Evolutionary conservation across 805 yeast species (phyloP).

Genomic region (Danielia oregonensis): DNA sequence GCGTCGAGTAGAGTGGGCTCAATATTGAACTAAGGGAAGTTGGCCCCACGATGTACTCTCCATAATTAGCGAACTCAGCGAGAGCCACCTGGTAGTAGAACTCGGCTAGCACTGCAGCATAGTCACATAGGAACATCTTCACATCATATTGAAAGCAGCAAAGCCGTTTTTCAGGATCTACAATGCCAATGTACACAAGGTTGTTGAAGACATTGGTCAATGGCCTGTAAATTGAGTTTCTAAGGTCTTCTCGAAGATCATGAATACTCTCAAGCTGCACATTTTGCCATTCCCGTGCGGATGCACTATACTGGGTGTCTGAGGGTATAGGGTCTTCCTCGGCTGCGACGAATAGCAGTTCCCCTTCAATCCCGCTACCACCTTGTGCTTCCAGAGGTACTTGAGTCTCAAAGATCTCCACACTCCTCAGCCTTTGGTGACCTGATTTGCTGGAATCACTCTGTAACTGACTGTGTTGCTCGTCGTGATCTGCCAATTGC

Average conservation of each 20-base stretch:
- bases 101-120: constrained; percentile 62
- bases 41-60: constrained; percentile 35
- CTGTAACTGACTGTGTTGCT: no score
- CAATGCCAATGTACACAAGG: constrained; percentile 75
- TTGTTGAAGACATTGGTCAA: constrained; percentile 67
- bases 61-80: constrained; percentile 78
- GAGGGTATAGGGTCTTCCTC: neutral
- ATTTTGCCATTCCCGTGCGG: constrained; percentile 26
- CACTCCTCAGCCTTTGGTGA: neutral
- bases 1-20: constrained; percentile 28
- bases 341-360: neutral
- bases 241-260: constrained; percentile 51
- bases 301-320: neutral
- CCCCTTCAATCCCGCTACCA: neutral
- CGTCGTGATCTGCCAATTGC: no score
- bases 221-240: constrained; percentile 41
- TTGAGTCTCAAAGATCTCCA: no score
- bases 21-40: constrained; percentile 31
- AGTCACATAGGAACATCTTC: constrained; percentile 73
- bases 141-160: constrained; percentile 86
- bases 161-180: constrained; percentile 65
- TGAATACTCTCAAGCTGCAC: constrained; percentile 58
- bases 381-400: no score
- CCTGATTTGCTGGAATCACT: no score
- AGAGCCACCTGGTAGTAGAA: constrained; percentile 80